Evolutionary conservation across 2,329 filamentous ascomycete species (phyloP).

Genomic region (Ilyonectria mors-panacis): DNA sequence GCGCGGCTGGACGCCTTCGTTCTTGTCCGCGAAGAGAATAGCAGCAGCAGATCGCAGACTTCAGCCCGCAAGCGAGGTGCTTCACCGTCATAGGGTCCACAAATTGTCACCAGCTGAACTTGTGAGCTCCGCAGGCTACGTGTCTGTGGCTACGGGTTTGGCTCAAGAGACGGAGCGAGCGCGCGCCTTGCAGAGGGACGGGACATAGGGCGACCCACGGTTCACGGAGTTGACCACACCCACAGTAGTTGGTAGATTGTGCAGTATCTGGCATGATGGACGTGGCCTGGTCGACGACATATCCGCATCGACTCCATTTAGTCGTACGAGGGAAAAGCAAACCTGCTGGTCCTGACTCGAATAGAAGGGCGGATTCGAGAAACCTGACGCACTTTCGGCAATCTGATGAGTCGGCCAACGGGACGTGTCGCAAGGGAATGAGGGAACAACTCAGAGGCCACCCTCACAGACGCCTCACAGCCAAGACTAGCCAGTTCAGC

Average conservation of each 20-base stretch:
- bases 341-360: background rate
- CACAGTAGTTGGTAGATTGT: background rate
- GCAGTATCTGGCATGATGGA: background rate
- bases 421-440: background rate
- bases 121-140: background rate
- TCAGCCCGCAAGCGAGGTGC: too few species aligned
- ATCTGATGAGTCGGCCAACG: too few species aligned
- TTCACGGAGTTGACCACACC: background rate
- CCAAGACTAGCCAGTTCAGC: constrained; percentile 22
- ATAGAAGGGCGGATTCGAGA: background rate
- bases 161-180: background rate
- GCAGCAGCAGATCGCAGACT: background rate
- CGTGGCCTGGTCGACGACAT: background rate
- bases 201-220: background rate
- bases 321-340: background rate
- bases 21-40: background rate
- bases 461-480: background rate
- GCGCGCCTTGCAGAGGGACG: background rate
- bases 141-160: background rate
- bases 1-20: background rate
- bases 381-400: background rate
- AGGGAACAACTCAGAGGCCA: background rate
- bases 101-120: background rate
- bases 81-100: background rate
- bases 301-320: background rate